A percentile compares a stretch with the other conserved stretches of the same genome.
These are phyloP conservation scores for Phlebiopsis flavidoalba DNA, from an alignment of 768 basidiomycete genomes.

Conservation along the genomic window DNA sequence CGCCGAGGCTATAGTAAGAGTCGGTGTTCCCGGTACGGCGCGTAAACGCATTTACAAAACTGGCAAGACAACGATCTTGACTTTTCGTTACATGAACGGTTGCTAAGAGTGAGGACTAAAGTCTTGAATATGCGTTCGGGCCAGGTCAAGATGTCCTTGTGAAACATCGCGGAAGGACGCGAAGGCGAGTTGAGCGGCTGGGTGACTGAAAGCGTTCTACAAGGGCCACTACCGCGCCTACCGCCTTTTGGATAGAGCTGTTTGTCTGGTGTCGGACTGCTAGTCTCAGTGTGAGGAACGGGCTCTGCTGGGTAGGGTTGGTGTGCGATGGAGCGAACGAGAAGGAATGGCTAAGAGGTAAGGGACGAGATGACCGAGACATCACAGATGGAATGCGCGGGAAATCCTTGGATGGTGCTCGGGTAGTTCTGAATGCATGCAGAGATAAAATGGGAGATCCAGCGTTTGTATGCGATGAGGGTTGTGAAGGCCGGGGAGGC, in stretches of 20 bases:
- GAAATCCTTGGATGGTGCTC: slow-evolving; percentile 38
- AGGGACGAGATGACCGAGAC: slow-evolving; percentile 60
- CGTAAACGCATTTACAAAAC: slow-evolving; percentile 85
- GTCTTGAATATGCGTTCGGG: slow-evolving; percentile 48
- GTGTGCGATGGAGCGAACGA: slow-evolving; percentile 52
- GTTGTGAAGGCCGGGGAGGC: slow-evolving; percentile 3
- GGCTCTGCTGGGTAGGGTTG: slow-evolving; percentile 25
- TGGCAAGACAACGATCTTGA: slow-evolving; percentile 72
- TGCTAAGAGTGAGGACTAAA: slow-evolving; percentile 43
- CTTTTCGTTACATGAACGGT: slow-evolving; percentile 48
- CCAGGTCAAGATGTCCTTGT: slow-evolving; percentile 45
- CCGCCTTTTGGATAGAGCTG: slow-evolving; percentile 33
- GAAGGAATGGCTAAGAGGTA: slow-evolving; percentile 45
- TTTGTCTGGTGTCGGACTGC: slow-evolving; percentile 7
- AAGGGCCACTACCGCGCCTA: slow-evolving; percentile 60
- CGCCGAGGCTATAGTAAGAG: slow-evolving; percentile 64
- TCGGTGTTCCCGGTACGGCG: slow-evolving; percentile 85
- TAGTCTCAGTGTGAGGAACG: slow-evolving; percentile 10
- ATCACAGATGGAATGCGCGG: slow-evolving; percentile 54
- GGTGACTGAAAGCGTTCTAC: slow-evolving; percentile 61
- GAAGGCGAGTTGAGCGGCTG: slow-evolving; percentile 70
- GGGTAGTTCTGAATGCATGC: slow-evolving; percentile 55
- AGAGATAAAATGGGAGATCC: slow-evolving; percentile 52
- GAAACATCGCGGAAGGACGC: slow-evolving; percentile 51
- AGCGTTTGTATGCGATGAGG: slow-evolving; percentile 10